These are phyloP conservation scores for Straminergon stramineum DNA, from an alignment of 225 moss, liverwort and hornwort genomes.

Conservation along the genomic window DNA sequence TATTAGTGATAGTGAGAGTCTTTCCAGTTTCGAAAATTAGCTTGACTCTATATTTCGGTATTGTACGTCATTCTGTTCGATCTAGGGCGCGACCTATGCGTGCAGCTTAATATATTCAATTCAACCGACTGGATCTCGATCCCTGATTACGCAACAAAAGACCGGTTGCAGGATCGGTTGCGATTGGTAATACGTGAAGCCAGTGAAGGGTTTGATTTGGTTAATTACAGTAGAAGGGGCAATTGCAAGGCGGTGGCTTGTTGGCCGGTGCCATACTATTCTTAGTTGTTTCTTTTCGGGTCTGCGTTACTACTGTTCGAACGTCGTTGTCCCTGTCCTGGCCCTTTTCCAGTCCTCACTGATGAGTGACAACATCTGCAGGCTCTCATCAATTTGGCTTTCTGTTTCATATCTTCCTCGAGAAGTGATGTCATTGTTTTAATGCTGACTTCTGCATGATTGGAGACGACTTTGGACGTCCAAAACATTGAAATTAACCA, in stretches of 20 bases:
- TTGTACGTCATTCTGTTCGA: neutral
- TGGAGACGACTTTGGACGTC: neutral
- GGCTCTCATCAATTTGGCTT: neutral
- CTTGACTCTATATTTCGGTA: neutral
- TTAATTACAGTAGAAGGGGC: conserved; percentile 8
- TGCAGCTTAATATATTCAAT: conserved; percentile 43
- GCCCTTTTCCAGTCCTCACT: neutral
- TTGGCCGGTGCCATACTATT: neutral
- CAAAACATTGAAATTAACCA: neutral
- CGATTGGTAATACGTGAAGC: conserved; percentile 80
- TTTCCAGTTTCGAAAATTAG: neutral
- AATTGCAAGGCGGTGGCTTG: neutral
- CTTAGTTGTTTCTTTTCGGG: neutral
- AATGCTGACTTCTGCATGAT: neutral
- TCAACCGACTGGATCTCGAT: conserved; percentile 74
- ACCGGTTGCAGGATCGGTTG: conserved; percentile 74
- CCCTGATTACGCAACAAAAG: conserved; percentile 65
- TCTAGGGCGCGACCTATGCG: neutral
- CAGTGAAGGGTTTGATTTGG: conserved; percentile 88
- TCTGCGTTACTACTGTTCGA: neutral
- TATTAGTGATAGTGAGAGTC: neutral
- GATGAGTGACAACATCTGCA: neutral
- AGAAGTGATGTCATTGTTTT: neutral
- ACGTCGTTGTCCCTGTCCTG: neutral
- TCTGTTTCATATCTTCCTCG: neutral